Percentiles rank a stretch among this genome's conserved stretches.
Conservation (phyloP, 2,329 filamentous ascomycete genomes). For the Fusarium equiseti region DNA sequence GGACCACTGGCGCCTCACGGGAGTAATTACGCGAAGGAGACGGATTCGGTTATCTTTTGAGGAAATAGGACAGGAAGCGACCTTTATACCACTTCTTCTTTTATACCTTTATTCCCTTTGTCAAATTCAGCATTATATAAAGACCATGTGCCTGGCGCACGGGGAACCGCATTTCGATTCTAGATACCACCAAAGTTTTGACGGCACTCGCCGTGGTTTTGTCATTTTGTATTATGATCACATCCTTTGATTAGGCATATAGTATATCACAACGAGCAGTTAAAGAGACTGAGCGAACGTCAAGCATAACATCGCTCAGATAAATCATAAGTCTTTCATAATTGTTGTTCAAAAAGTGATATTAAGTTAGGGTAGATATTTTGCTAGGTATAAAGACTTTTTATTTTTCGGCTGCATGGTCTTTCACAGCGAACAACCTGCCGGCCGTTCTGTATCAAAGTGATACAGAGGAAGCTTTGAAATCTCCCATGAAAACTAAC, state of each 20-base stretch:
- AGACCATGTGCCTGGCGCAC: slow-evolving; percentile 40
- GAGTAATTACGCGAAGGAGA: slow-evolving; percentile 17
- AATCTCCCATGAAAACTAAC: slow-evolving; percentile 3
- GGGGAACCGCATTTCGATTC: slow-evolving; percentile 31
- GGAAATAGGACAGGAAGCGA: slow-evolving; percentile 17
- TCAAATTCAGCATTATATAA: slow-evolving; percentile 22
- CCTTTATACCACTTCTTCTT: slow-evolving; percentile 2
- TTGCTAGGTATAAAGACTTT: background rate
- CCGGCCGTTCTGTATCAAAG: background rate
- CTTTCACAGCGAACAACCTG: background rate
- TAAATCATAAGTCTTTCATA: background rate
- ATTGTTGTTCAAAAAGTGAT: background rate
- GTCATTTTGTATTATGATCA: slow-evolving; percentile 31
- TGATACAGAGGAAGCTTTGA: slow-evolving; percentile 7
- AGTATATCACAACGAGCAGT: slow-evolving; percentile 9
- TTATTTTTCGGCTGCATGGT: background rate
- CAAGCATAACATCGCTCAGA: background rate
- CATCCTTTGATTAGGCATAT: slow-evolving; percentile 12
- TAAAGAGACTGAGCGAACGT: background rate
- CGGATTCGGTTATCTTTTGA: slow-evolving; percentile 17
- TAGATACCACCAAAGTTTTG: slow-evolving; percentile 41
- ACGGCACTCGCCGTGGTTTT: slow-evolving; percentile 23
- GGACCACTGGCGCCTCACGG: slow-evolving; percentile 1
- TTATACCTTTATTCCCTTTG: slow-evolving; percentile 17
- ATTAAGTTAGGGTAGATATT: background rate